phyloP scores from a whole-genome alignment of 2,329 filamentous ascomycete species.

The Fusarium globosum region DNA sequence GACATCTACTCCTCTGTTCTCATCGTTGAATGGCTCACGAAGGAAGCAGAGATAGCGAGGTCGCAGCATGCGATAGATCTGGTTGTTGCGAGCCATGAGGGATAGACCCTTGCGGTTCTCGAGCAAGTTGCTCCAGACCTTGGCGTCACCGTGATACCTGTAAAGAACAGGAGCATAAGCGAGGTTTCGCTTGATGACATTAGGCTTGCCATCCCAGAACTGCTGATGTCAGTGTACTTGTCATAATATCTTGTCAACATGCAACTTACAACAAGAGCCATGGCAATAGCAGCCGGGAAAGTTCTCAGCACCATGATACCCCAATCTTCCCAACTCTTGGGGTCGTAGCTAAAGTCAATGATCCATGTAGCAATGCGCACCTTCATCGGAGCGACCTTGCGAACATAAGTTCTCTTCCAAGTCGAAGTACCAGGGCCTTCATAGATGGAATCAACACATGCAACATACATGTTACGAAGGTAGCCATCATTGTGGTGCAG shows the following conservation, averaged over 20 bases:
- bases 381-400: constrained; percentile 42
- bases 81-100: constrained; percentile 37
- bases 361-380: constrained; percentile 45
- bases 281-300: constrained; percentile 41
- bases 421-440: constrained; percentile 42
- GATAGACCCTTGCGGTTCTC: constrained; percentile 41
- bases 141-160: constrained; percentile 39
- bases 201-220: constrained; percentile 42
- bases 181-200: constrained; percentile 20
- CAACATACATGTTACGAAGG: constrained; percentile 44
- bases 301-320: constrained; percentile 41
- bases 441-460: constrained; percentile 42
- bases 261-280: constrained; percentile 39
- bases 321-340: constrained; percentile 43
- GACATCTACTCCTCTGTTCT: constrained; percentile 41
- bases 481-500: constrained; percentile 43
- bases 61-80: constrained; percentile 38
- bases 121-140: constrained; percentile 45
- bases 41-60: constrained; percentile 44
- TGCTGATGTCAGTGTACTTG: neutral
- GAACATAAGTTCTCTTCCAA: constrained; percentile 44
- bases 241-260: rapidly evolving
- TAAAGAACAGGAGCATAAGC: constrained; percentile 43
- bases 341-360: constrained; percentile 44
- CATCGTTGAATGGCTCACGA: constrained; percentile 36